phyloP scores from a whole-genome alignment of 2,329 filamentous ascomycete genomes.

The Ophiostoma novo-ulmi region DNA sequence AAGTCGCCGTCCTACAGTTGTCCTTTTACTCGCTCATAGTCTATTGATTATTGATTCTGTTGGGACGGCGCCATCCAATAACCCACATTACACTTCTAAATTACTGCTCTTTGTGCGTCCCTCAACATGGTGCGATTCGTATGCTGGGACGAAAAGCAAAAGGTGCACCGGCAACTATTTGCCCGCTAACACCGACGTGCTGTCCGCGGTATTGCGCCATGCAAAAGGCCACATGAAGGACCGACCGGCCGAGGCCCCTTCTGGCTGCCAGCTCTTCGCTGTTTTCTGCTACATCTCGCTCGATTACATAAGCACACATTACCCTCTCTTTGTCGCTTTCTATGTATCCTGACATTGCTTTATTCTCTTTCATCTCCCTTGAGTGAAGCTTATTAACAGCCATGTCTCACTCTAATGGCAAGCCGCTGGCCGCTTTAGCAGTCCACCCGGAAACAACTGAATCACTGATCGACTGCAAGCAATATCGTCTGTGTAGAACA shows the following conservation, averaged over 20 bases:
- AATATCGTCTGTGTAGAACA: neutral
- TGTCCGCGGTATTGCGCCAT: constrained; percentile 10
- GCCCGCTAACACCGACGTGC: constrained; percentile 9
- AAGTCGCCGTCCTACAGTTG: neutral
- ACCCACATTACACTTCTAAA: neutral
- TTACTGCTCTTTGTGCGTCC: neutral
- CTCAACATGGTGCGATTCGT: neutral
- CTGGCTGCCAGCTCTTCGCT: neutral
- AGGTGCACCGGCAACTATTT: neutral
- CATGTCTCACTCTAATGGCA: neutral
- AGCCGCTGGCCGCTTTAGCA: neutral
- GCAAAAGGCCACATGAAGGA: neutral
- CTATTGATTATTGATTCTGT: neutral
- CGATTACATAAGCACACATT: neutral
- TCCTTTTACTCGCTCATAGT: neutral
- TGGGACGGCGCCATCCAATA: neutral
- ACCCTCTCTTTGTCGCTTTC: neutral
- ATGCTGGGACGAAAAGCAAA: neutral
- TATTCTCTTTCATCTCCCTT: neutral
- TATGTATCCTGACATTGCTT: neutral
- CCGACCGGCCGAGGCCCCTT: constrained; percentile 13
- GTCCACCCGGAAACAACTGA: constrained; percentile 9
- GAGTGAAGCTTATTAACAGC: neutral
- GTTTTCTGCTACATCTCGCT: neutral
- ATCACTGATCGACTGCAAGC: constrained; percentile 3